Evolutionary conservation across 2,329 filamentous ascomycete species (phyloP).

Genomic region (Talaromyces sp.): DNA sequence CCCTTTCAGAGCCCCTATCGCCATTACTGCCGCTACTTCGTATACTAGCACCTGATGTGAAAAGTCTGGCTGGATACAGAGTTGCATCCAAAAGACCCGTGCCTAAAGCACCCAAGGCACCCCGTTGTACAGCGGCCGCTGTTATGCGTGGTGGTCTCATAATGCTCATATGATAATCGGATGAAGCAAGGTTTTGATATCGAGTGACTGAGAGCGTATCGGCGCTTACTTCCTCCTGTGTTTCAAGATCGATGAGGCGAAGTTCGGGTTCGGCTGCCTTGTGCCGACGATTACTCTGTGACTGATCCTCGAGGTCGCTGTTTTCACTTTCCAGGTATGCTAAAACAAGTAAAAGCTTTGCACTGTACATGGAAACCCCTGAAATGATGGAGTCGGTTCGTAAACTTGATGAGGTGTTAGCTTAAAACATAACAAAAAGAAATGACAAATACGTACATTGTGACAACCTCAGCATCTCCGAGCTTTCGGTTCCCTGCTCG

Average conservation of each 20-base stretch:
- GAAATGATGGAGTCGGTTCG: slow-evolving; percentile 98
- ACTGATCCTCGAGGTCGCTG: slow-evolving; percentile 61
- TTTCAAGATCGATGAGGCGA: slow-evolving; percentile 82
- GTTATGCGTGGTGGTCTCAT: slow-evolving; percentile 72
- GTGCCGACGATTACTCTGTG: slow-evolving; percentile 67
- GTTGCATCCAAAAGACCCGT: slow-evolving; percentile 83
- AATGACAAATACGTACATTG: slow-evolving; percentile 66
- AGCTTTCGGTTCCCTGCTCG: slow-evolving; percentile 58
- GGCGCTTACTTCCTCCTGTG: slow-evolving; percentile 79
- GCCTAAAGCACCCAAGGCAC: slow-evolving; percentile 74
- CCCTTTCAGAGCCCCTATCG: slow-evolving; percentile 57
- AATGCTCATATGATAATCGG: slow-evolving; percentile 87
- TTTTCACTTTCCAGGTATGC: slow-evolving; percentile 79
- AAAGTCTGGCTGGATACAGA: slow-evolving; percentile 80
- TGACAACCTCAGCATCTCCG: slow-evolving; percentile 84
- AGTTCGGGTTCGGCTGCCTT: slow-evolving; percentile 86
- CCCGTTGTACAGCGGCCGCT: slow-evolving; percentile 63
- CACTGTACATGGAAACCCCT: slow-evolving; percentile 93
- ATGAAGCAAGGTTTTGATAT: slow-evolving; percentile 79
- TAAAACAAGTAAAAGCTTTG: slow-evolving; percentile 83
- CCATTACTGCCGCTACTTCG: slow-evolving; percentile 55
- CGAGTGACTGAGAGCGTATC: slow-evolving; percentile 83
- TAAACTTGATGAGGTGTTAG: slow-evolving; percentile 58
- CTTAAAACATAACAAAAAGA: slow-evolving; percentile 18
- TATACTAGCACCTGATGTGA: slow-evolving; percentile 82